Percentiles rank a stretch among this genome's conserved stretches.
These are phyloP conservation scores for Leccinum aurantiacum DNA, from an alignment of 768 basidiomycete genomes.

Conservation along the genomic window DNA sequence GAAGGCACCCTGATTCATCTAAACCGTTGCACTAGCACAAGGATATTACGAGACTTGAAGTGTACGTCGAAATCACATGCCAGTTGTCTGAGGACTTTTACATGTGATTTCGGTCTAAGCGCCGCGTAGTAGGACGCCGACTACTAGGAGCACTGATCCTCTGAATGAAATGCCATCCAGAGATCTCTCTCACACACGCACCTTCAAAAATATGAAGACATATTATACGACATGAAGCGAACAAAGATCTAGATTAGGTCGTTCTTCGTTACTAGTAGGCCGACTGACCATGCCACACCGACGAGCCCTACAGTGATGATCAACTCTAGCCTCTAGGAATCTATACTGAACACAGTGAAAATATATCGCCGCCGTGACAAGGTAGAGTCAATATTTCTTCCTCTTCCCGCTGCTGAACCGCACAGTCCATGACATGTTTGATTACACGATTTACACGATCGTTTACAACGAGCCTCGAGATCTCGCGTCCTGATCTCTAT, in stretches of 20 bases:
- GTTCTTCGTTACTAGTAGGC: neutral
- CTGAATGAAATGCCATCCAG: too few relatives aligned
- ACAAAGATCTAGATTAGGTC: neutral
- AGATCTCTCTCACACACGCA: neutral
- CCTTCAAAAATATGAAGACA: neutral
- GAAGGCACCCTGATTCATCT: neutral
- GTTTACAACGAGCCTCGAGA: neutral
- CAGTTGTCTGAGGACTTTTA: neutral
- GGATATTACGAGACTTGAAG: neutral
- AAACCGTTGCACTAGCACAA: neutral
- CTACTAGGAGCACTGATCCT: too few relatives aligned
- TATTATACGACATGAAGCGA: neutral
- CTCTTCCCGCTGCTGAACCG: neutral
- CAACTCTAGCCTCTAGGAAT: neutral
- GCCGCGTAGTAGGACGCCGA: neutral
- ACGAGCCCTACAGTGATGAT: neutral
- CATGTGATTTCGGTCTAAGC: neutral
- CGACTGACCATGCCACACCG: neutral
- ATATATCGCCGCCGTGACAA: neutral
- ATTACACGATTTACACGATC: neutral
- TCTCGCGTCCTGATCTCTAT: neutral
- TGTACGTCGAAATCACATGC: neutral
- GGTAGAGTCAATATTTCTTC: neutral
- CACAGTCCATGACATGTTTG: neutral
- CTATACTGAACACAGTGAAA: neutral